These are phyloP conservation scores for Coriaria nepalensis DNA, from an alignment of 306 rosid species.

Conservation along the genomic window DNA sequence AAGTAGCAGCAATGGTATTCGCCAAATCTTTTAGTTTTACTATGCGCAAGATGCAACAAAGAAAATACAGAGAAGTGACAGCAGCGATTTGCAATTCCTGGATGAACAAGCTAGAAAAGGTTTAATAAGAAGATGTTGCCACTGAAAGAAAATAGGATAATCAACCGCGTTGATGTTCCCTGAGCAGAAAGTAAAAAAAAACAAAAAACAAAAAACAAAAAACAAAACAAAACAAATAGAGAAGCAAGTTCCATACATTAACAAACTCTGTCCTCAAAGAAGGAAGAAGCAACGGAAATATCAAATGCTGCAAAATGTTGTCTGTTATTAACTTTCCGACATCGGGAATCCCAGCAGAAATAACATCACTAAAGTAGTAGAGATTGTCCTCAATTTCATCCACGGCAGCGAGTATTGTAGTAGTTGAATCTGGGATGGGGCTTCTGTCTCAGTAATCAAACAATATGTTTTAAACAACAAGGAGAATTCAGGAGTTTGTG, in stretches of 20 bases:
- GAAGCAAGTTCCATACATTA: slow-evolving; percentile 38
- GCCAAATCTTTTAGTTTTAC: slow-evolving; percentile 90
- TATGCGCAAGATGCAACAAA: slow-evolving; percentile 78
- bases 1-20: slow-evolving; percentile 72
- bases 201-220: slow-evolving; percentile 12
- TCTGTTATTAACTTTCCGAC: slow-evolving; percentile 73
- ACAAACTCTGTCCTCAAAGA: slow-evolving; percentile 37
- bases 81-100: slow-evolving; percentile 61
- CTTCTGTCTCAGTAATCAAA: slow-evolving; percentile 48
- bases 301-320: slow-evolving; percentile 57
- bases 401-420: slow-evolving; percentile 51
- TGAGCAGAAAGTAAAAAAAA: not conserved
- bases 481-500: slow-evolving; percentile 1
- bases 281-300: slow-evolving; percentile 83
- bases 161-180: not conserved
- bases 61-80: slow-evolving; percentile 68
- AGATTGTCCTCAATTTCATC: slow-evolving; percentile 92
- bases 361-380: slow-evolving; percentile 79
- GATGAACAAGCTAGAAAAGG: slow-evolving; percentile 31
- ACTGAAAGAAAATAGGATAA: slow-evolving; percentile 7
- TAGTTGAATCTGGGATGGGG: slow-evolving; percentile 36
- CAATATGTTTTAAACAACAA: slow-evolving; percentile 21
- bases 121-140: slow-evolving; percentile 22
- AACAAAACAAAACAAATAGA: not conserved
- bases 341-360: slow-evolving; percentile 93